These are phyloP conservation scores for Talaromyces adpressus DNA, from an alignment of 495 filamentous ascomycete species.

Conservation along the genomic window DNA sequence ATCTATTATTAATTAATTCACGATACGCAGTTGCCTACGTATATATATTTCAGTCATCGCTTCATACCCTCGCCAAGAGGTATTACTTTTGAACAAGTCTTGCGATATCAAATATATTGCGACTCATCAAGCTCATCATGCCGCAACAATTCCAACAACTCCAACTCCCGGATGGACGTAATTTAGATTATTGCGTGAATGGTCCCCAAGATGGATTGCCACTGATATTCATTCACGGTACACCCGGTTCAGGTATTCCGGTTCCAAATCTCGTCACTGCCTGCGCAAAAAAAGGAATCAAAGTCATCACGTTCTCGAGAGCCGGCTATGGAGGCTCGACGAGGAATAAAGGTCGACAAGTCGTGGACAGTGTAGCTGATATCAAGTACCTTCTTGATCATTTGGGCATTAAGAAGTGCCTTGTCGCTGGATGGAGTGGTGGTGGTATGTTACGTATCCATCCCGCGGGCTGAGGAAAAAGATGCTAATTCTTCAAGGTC, in stretches of 20 bases:
- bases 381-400: not conserved
- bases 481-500: not conserved
- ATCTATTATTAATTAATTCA: not conserved
- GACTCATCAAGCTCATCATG: not conserved
- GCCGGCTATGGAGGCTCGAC: conserved; percentile 2
- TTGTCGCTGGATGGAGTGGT: conserved; percentile 4
- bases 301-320: conserved; percentile 2
- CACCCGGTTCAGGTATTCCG: not conserved
- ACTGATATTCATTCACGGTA: not conserved
- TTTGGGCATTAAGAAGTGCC: not conserved
- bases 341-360: not conserved
- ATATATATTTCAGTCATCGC: not conserved
- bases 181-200: not conserved
- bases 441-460: not conserved
- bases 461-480: not conserved
- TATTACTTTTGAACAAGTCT: not conserved
- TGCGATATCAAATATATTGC: not conserved
- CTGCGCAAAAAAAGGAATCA: conserved; percentile 2
- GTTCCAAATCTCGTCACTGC: not conserved
- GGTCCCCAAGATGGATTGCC: not conserved
- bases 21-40: not conserved
- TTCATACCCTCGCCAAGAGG: not conserved
- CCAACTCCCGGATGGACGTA: not conserved
- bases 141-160: not conserved
- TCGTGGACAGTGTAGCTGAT: not conserved